Evolutionary conservation across 1,284 basidiomycete species (phyloP), one percentile per base, ranked within the genome.

Genomic region (Cutaneotrichosporon curvatum): DNA sequence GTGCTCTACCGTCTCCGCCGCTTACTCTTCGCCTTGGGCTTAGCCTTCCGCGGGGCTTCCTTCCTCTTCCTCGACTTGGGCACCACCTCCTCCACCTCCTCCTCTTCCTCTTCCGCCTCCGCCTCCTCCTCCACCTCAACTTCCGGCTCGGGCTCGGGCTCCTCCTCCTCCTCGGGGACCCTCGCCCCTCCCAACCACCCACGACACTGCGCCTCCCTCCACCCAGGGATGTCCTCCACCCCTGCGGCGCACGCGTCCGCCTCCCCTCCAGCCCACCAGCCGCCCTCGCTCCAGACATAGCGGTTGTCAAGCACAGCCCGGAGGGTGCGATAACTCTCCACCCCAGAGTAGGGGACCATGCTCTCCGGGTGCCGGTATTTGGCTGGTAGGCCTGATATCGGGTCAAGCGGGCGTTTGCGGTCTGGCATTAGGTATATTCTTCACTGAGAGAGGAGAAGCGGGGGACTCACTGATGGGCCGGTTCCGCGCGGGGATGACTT

Each of bases 311-410:
- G 45, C 6, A 70, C 28, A 4, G 55, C 64, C 47, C 67, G 55
- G 16, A 76, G 67, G 18, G 63, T 57, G 10, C 52, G 38, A 55
- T 73, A 76, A 16, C 72, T 74, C n/a, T 69, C 55, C 2, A 54
- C 50, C 1, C 43, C 70, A 6, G 72, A 68, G 50, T 73, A 78
- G 0, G 74, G 72, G 1, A 73, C 68, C 19, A 67, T 63, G 0
- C 74, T 73, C 1, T 47, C 39, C 4, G 75, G 75, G 53, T 77
- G 74, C 25, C 69, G 65, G 58, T 78, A 78, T 19, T 61, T 57
- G 0, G 75, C 76, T 0, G 69, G 64, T 5, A 69, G 59, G 12
- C 75, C 76, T 0, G 74, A 76, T 40, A 77, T 63, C 1, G 73
- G 73, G 51, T 75, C 76, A 18, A 65, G 57, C 3, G 65, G 64